phyloP scores from a whole-genome alignment of 352 stramenopile genomes.

The Peronosclerospora sorghi region DNA sequence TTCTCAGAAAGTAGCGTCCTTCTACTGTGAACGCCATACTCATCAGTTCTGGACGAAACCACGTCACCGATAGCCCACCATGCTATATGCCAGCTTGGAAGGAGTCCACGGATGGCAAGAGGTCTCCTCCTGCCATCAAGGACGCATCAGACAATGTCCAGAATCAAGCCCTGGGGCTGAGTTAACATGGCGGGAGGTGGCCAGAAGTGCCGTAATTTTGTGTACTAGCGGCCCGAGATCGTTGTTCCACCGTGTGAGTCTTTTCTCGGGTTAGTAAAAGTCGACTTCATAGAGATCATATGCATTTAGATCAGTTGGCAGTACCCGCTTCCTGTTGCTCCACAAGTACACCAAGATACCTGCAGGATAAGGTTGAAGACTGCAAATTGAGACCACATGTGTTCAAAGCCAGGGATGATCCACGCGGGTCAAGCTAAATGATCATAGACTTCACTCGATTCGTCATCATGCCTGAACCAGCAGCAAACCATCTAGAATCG shows the following conservation, averaged over 20 bases:
- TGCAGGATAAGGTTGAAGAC: neutral
- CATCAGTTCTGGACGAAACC: neutral
- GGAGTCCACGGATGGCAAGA: neutral
- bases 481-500: neutral
- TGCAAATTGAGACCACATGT: neutral
- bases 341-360: neutral
- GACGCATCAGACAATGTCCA: neutral
- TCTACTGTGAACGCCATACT: neutral
- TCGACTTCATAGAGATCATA: neutral
- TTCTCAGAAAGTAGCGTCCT: neutral
- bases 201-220: no score
- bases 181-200: no score
- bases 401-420: neutral
- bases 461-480: neutral
- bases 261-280: neutral
- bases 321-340: neutral
- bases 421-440: neutral
- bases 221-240: neutral
- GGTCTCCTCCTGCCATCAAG: neutral
- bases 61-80: neutral
- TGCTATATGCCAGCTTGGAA: neutral
- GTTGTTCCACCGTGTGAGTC: neutral
- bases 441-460: neutral
- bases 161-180: neutral
- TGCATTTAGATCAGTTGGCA: neutral